These are phyloP conservation scores for Aphanoascus verrucosus DNA, from an alignment of 2,329 filamentous ascomycete species.

Conservation along the genomic window DNA sequence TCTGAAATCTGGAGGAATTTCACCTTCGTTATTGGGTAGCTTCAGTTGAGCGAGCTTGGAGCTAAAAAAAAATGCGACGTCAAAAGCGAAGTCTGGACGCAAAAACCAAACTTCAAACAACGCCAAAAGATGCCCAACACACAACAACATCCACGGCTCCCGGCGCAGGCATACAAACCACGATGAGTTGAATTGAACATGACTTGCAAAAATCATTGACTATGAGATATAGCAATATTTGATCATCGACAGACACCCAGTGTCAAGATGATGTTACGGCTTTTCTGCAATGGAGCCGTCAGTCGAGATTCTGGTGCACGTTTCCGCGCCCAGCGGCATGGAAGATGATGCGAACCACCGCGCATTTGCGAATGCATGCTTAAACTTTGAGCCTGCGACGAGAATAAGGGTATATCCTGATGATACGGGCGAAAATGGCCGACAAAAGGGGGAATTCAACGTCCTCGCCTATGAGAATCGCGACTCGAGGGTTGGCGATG, in stretches of 20 bases:
- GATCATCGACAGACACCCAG: not conserved
- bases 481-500: no score
- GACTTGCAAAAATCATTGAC: no score
- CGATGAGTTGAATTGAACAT: no score
- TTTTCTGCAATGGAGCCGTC: constrained; percentile 9
- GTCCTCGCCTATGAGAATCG: not conserved
- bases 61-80: no score
- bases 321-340: constrained; percentile 30
- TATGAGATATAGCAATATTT: not conserved
- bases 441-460: not conserved
- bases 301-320: constrained; percentile 34
- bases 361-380: constrained; percentile 29
- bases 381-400: constrained; percentile 26
- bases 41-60: no score
- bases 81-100: no score
- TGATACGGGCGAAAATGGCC: not conserved
- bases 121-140: no score
- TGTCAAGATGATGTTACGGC: constrained; percentile 2
- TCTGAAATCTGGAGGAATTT: not conserved
- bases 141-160: no score
- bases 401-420: constrained; percentile 18
- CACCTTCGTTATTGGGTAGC: not conserved
- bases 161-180: no score
- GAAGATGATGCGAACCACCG: constrained; percentile 32
- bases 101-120: no score